Evolutionary conservation across 176 grass and related monocot genomes (phyloP).

Genomic region (Oryza coarctata): DNA sequence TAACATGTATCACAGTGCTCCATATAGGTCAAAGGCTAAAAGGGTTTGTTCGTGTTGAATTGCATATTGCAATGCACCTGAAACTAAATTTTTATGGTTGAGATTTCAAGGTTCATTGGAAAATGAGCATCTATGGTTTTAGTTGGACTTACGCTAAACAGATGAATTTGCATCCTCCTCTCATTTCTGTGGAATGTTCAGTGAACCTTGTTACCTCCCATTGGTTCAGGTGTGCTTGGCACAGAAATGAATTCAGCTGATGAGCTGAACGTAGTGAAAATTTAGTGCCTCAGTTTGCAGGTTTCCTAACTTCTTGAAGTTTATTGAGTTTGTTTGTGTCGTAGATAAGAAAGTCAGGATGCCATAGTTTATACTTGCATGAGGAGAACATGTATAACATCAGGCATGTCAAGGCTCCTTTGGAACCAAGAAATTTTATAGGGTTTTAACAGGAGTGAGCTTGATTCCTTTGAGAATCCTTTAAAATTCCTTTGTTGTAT

Average conservation of each 20-base stretch:
- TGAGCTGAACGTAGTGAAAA: background rate
- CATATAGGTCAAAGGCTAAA: constrained; percentile 27
- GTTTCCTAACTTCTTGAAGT: background rate
- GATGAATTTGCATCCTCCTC: constrained; percentile 17
- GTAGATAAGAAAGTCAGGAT: background rate
- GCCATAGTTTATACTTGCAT: background rate
- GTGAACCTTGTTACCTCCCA: constrained; percentile 5
- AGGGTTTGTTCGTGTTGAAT: constrained; percentile 7
- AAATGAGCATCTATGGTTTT: background rate
- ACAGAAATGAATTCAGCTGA: background rate
- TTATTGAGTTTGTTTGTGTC: background rate
- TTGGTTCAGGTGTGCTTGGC: background rate
- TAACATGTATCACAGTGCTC: constrained; percentile 35
- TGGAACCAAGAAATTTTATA: background rate
- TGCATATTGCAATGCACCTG: constrained; percentile 18
- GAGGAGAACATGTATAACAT: background rate
- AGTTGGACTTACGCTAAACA: constrained; percentile 14
- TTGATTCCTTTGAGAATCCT: background rate
- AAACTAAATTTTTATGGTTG: background rate
- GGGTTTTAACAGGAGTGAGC: too few relatives aligned
- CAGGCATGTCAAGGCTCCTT: too few relatives aligned
- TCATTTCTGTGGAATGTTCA: constrained; percentile 10
- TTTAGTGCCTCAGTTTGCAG: background rate
- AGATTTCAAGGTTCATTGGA: constrained; percentile 19
- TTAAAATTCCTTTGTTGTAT: too few relatives aligned